Percentiles rank a stretch among this genome's conserved stretches.
Evolutionary conservation across 768 basidiomycete species (phyloP).

Genomic region (Mycena capillaripes): DNA sequence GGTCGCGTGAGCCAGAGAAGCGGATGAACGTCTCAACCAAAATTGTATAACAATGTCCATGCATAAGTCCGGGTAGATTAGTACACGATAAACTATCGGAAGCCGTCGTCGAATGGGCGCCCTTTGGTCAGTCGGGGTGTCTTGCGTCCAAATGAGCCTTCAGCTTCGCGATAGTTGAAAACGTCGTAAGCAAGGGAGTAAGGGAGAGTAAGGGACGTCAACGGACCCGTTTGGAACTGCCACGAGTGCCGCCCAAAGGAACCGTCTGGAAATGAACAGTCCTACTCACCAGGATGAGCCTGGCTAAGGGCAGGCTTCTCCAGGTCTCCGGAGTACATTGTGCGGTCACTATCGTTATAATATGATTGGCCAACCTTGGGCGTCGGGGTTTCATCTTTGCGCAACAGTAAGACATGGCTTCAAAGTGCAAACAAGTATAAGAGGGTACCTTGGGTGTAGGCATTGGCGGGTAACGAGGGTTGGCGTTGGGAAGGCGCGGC

Average conservation of each 20-base stretch:
- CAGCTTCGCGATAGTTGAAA: constrained; percentile 39
- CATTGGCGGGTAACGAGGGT: constrained; percentile 41
- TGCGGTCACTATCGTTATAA: constrained; percentile 50
- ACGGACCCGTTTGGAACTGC: constrained; percentile 42
- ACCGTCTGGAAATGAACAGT: constrained; percentile 37
- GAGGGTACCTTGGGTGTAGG: constrained; percentile 51
- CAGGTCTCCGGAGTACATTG: constrained; percentile 43
- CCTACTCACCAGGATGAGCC: constrained; percentile 64
- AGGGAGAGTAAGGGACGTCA: constrained; percentile 13
- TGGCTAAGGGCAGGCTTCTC: constrained; percentile 55
- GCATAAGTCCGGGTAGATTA: constrained; percentile 19
- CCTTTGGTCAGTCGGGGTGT: constrained; percentile 34
- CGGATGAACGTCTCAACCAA: not conserved
- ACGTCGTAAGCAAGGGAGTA: constrained; percentile 22
- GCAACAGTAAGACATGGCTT: not conserved
- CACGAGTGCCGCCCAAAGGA: constrained; percentile 43
- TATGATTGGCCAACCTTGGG: constrained; percentile 39
- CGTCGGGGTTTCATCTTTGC: constrained; percentile 30
- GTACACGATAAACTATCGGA: constrained; percentile 27
- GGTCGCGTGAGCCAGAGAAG: constrained; percentile 1
- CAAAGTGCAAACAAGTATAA: not conserved
- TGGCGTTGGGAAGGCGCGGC: constrained; percentile 43
- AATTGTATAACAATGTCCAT: constrained; percentile 24
- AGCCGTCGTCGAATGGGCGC: constrained; percentile 32
- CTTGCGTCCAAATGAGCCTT: constrained; percentile 42